These are phyloP conservation scores for Blastobotrys aristatus DNA, from an alignment of 1,139 yeast species.

Conservation along the genomic window DNA sequence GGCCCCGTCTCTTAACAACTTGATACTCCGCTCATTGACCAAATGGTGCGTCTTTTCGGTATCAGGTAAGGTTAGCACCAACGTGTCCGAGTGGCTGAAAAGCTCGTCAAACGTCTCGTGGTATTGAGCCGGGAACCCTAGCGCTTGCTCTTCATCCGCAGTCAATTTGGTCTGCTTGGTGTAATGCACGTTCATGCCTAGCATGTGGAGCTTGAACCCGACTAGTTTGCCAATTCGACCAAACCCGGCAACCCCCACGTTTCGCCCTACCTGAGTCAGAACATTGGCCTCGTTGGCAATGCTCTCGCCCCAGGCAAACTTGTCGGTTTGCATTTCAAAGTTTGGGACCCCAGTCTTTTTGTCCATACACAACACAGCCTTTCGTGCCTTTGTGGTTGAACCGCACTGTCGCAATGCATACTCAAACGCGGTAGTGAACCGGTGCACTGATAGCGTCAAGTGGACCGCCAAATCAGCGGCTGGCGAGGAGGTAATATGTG, in stretches of 20 bases:
- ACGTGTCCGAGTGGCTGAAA: conserved; percentile 46
- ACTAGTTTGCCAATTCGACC: conserved; percentile 71
- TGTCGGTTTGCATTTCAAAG: conserved; percentile 27
- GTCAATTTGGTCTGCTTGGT: conserved; percentile 52
- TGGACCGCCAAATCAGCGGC: conserved; percentile 75
- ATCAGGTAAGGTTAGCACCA: conserved; percentile 67
- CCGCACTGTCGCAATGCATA: conserved; percentile 37
- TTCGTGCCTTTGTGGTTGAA: conserved; percentile 44
- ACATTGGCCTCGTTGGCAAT: conserved; percentile 14
- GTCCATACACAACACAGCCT: conserved; percentile 22
- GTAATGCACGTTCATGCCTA: conserved; percentile 68
- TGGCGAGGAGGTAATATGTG: conserved; percentile 50
- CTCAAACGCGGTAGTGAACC: conserved; percentile 54
- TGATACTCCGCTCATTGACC: conserved; percentile 47
- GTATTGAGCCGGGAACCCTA: conserved; percentile 42
- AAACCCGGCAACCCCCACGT: conserved; percentile 67
- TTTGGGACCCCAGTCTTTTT: conserved; percentile 29
- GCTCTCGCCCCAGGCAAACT: conserved; percentile 18
- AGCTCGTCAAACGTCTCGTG: conserved; percentile 40
- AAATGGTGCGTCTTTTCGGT: conserved; percentile 53
- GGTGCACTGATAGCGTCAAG: conserved; percentile 55
- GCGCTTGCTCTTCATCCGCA: conserved; percentile 29
- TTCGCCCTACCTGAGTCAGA: conserved; percentile 48
- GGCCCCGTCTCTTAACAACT: conserved; percentile 46
- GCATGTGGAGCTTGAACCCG: conserved; percentile 48